These are phyloP conservation scores for Tricholoma terreum DNA, from an alignment of 768 basidiomycete species.

Conservation along the genomic window DNA sequence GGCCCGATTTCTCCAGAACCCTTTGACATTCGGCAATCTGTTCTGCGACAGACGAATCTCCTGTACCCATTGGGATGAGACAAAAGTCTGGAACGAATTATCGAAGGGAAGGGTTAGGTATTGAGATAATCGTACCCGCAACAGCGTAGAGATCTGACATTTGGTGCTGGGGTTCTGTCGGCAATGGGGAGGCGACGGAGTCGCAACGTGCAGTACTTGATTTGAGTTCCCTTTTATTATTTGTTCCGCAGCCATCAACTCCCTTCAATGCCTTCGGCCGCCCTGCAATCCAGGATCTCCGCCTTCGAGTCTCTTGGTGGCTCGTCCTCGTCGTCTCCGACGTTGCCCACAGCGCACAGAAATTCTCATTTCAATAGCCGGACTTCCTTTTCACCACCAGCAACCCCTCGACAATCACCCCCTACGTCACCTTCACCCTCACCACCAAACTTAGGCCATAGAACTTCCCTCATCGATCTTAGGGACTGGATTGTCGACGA, in stretches of 20 bases:
- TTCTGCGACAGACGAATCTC: constrained; percentile 71
- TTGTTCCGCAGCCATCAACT: neutral
- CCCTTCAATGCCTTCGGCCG: constrained; percentile 37
- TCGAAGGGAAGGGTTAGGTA: neutral
- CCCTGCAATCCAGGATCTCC: constrained; percentile 56
- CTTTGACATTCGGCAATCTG: constrained; percentile 81
- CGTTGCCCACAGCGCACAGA: constrained; percentile 11
- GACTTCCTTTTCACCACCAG: constrained; percentile 43
- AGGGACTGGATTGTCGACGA: constrained; percentile 74
- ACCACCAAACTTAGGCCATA: constrained; percentile 46
- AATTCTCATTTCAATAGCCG: constrained; percentile 16
- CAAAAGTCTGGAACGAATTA: constrained; percentile 65
- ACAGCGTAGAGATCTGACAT: constrained; percentile 68
- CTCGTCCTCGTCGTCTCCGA: constrained; percentile 14
- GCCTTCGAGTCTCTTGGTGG: constrained; percentile 58
- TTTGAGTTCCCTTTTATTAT: neutral
- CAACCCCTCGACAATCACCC: constrained; percentile 42
- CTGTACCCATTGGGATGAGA: constrained; percentile 82
- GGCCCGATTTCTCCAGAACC: constrained; percentile 77
- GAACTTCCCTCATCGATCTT: constrained; percentile 66
- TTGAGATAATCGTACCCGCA: constrained; percentile 47
- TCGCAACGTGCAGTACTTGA: too few relatives aligned
- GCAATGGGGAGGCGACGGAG: neutral
- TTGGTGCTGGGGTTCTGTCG: too few relatives aligned
- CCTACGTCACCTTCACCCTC: constrained; percentile 47